phyloP scores from a whole-genome alignment of 768 basidiomycete species.

The Boletus bicolor region DNA sequence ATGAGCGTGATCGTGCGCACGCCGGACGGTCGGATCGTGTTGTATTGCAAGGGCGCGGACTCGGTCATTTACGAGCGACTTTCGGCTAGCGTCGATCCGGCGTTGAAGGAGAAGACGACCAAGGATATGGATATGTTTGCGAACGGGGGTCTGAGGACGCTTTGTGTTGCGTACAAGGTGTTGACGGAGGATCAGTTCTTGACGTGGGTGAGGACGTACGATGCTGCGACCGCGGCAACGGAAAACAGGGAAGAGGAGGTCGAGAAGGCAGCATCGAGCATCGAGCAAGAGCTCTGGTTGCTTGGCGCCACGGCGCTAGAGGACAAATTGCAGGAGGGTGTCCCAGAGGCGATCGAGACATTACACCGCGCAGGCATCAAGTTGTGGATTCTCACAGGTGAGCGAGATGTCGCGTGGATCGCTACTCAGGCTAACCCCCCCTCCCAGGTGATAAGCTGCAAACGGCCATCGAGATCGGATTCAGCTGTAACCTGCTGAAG shows the following conservation, averaged over 20 bases:
- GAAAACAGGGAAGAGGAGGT: constrained; percentile 88
- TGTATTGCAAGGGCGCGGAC: constrained; percentile 98
- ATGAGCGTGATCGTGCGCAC: constrained; percentile 91
- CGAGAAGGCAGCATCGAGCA: constrained; percentile 77
- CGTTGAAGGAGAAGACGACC: constrained; percentile 71
- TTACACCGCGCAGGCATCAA: constrained; percentile 95
- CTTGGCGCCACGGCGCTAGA: constrained; percentile 95
- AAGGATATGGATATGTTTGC: constrained; percentile 93
- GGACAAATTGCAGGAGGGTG: constrained; percentile 96
- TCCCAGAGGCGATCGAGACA: constrained; percentile 92
- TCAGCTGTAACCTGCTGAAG: constrained; percentile 92
- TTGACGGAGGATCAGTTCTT: constrained; percentile 82
- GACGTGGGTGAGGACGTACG: constrained; percentile 75
- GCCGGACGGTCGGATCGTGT: constrained; percentile 75
- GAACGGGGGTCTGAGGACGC: constrained; percentile 85
- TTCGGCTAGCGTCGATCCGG: constrained; percentile 67
- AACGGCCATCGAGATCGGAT: constrained; percentile 97
- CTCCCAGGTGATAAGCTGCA: constrained; percentile 87
- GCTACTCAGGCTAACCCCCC: neutral
- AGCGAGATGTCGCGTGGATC: constrained; percentile 13
- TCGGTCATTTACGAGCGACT: constrained; percentile 90
- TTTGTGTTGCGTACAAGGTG: constrained; percentile 82
- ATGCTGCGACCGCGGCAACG: constrained; percentile 73
- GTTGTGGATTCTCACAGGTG: constrained; percentile 94
- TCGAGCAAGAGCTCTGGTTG: constrained; percentile 81